Percentiles rank a stretch among this genome's conserved stretches.
Evolutionary conservation across 306 rosid species (phyloP).

Genomic region (Trifolium dubium): DNA sequence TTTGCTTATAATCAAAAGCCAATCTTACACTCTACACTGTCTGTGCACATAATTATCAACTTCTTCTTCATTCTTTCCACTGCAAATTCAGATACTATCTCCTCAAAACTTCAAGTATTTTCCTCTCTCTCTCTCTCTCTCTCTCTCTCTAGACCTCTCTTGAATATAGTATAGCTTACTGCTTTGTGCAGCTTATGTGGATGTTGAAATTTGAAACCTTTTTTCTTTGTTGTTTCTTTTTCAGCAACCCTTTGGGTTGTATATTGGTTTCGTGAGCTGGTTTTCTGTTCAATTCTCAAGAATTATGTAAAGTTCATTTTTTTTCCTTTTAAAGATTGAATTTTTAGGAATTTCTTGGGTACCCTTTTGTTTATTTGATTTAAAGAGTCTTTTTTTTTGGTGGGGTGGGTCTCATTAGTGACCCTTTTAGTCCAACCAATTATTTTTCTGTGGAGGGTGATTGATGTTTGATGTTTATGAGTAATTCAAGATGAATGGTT

Average conservation of each 20-base stretch:
- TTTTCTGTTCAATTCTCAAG: constrained; percentile 14
- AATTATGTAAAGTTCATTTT: constrained; percentile 17
- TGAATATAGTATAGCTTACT: not conserved
- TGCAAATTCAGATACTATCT: constrained; percentile 35
- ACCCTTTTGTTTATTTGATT: constrained; percentile 20
- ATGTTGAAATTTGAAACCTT: constrained; percentile 33
- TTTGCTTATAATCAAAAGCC: constrained; percentile 43
- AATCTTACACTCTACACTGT: not conserved
- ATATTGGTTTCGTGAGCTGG: constrained; percentile 30
- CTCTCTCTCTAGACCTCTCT: constrained; percentile 15
- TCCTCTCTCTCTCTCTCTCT: constrained; percentile 37
- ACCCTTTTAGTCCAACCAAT: constrained; percentile 16
- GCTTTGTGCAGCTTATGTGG: constrained; percentile 30
- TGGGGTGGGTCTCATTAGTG: not conserved
- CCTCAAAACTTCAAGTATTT: constrained; percentile 39
- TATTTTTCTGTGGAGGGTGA: constrained; percentile 11
- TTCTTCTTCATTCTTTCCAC: constrained; percentile 2
- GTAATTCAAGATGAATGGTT: constrained; percentile 15
- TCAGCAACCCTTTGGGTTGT: constrained; percentile 38
- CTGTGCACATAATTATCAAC: constrained; percentile 25
- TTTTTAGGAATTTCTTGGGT: constrained; percentile 4
- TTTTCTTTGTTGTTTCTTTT: constrained; percentile 33
- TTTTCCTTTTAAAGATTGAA: constrained; percentile 7
- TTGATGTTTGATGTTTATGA: constrained; percentile 30
- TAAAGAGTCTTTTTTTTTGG: not conserved